Evolutionary conservation across 305 asterid species (phyloP).

Genomic region (Withania somnifera): DNA sequence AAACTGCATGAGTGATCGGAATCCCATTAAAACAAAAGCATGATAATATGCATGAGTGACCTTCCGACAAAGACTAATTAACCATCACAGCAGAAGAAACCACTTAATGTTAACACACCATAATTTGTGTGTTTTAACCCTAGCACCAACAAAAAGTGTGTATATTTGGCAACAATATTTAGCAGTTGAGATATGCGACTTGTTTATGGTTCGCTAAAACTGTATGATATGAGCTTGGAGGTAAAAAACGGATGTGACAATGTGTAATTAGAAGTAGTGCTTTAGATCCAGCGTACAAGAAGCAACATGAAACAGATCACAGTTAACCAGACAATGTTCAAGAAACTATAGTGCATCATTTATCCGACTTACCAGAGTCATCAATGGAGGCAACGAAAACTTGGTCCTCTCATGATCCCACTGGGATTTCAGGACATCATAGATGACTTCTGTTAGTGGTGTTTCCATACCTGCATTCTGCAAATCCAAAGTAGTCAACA

Average conservation of each 20-base stretch:
- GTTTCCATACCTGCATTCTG: slow-evolving; percentile 50
- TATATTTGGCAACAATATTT: background rate
- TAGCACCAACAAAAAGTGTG: background rate
- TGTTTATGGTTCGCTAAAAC: background rate
- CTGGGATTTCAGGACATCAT: slow-evolving; percentile 55
- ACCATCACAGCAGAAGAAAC: background rate
- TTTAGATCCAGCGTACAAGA: background rate
- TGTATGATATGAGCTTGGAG: background rate
- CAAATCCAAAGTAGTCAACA: slow-evolving; percentile 5
- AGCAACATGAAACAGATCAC: background rate
- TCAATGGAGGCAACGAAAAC: slow-evolving; percentile 80
- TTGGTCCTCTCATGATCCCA: slow-evolving; percentile 93
- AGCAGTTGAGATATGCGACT: background rate
- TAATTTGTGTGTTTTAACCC: background rate
- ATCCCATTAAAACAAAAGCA: background rate
- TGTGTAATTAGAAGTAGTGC: background rate
- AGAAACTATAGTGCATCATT: slow-evolving; percentile 1
- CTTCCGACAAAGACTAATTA: background rate
- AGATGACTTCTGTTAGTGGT: slow-evolving; percentile 53
- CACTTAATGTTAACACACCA: background rate
- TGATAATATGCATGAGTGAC: background rate
- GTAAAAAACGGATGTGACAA: background rate
- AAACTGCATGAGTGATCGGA: background rate
- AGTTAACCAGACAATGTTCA: background rate
- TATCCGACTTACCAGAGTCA: slow-evolving; percentile 66